A percentile compares a stretch with the other conserved stretches of the same genome.
Evolutionary conservation across 345 rosid species (phyloP).

Genomic region (Murraya paniculata): DNA sequence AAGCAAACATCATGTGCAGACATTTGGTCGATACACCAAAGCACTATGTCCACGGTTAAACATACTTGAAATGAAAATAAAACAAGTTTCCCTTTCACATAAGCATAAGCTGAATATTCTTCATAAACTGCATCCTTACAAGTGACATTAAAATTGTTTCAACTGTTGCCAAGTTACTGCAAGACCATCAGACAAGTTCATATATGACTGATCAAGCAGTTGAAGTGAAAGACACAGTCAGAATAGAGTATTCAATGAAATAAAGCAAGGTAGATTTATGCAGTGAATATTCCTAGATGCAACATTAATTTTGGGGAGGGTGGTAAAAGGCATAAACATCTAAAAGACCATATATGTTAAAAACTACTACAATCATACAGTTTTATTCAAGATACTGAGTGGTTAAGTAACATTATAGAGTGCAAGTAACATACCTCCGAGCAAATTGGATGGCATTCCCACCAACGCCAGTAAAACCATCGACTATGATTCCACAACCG

Average conservation of each 20-base stretch:
- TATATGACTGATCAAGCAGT: background rate
- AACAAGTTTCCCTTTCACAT: background rate
- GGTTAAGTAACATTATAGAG: background rate
- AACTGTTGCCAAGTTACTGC: background rate
- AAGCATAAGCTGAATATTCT: background rate
- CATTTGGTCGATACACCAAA: background rate
- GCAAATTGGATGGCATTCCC: slow-evolving; percentile 96
- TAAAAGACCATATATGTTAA: background rate
- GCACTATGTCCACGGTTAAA: background rate
- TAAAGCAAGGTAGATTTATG: background rate
- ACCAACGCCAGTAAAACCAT: slow-evolving; percentile 91
- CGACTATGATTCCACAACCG: slow-evolving; percentile 53
- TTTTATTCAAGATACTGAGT: background rate
- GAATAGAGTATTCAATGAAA: background rate
- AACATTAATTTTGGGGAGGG: background rate
- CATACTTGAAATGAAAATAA: slow-evolving; percentile 3
- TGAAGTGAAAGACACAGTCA: background rate
- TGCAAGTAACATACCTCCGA: slow-evolving; percentile 34
- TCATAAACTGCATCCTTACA: background rate
- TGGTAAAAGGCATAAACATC: background rate
- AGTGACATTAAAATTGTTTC: background rate
- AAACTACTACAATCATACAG: background rate
- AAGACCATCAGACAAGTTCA: background rate
- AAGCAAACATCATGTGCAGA: slow-evolving; percentile 13
- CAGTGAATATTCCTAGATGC: background rate